These are phyloP conservation scores for Trichoderma sp. DNA, from an alignment of 2,329 filamentous ascomycete genomes.

Conservation along the genomic window DNA sequence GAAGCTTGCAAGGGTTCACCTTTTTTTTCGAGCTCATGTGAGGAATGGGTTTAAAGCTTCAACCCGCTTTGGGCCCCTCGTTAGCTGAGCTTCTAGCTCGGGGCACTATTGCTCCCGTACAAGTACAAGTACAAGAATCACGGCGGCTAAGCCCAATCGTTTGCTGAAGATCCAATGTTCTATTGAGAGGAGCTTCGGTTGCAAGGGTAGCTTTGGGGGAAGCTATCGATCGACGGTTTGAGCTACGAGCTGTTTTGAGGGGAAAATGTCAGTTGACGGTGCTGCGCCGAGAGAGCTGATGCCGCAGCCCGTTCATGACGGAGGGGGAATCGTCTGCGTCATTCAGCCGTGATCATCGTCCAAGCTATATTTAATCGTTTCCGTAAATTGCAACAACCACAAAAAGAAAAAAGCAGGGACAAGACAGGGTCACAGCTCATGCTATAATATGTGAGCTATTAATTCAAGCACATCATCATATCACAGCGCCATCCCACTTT, in stretches of 20 bases:
- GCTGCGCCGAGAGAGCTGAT: background rate
- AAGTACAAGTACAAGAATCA: background rate
- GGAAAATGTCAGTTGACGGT: background rate
- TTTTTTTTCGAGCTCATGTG: background rate
- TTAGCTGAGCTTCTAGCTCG: background rate
- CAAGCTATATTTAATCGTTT: background rate
- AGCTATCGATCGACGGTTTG: background rate
- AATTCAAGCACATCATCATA: background rate
- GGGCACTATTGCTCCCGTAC: background rate
- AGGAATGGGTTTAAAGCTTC: background rate
- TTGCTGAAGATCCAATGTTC: background rate
- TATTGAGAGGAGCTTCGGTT: background rate
- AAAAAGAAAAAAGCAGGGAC: background rate
- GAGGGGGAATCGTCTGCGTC: background rate
- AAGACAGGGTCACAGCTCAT: background rate
- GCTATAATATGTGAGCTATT: conserved; percentile 1
- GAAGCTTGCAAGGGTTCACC: background rate
- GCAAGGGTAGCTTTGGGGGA: background rate
- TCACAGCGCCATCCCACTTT: background rate
- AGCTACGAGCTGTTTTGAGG: background rate
- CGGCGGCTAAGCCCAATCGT: background rate
- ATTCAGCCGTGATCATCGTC: background rate
- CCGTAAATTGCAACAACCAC: background rate
- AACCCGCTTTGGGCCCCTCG: background rate
- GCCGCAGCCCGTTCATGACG: background rate